Evolutionary conservation across 2,329 filamentous ascomycete genomes (phyloP).

Genomic region (Pseudocercospora cruenta): DNA sequence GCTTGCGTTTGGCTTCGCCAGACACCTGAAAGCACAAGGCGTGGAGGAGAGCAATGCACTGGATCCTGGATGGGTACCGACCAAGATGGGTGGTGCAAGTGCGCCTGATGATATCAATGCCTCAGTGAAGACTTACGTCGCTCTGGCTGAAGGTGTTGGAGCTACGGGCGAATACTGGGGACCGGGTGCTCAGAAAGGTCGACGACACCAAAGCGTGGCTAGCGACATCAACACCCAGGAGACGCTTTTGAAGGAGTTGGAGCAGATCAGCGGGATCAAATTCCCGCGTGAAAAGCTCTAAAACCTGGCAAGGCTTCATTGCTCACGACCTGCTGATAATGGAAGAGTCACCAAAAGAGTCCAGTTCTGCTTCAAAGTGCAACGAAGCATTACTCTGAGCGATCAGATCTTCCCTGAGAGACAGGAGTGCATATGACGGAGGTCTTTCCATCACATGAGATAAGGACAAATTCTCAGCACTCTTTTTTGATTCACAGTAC

Average conservation of each 20-base stretch:
- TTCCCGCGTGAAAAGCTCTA: background rate
- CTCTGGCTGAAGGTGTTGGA: conserved; percentile 14
- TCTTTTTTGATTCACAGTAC: background rate
- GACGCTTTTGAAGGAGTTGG: conserved; percentile 12
- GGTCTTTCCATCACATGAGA: background rate
- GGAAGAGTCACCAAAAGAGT: background rate
- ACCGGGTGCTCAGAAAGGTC: conserved; percentile 10
- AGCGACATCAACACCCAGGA: conserved; percentile 9
- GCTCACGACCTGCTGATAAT: background rate
- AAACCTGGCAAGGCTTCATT: background rate
- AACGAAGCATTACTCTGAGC: background rate
- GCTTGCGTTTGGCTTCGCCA: conserved; percentile 13
- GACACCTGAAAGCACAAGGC: background rate
- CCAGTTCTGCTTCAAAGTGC: background rate
- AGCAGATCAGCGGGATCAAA: conserved; percentile 8
- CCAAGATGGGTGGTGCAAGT: conserved; percentile 14
- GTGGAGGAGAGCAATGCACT: conserved; percentile 16
- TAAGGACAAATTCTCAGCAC: background rate
- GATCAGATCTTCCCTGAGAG: background rate
- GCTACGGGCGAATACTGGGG: conserved; percentile 13
- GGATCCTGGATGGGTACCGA: conserved; percentile 19
- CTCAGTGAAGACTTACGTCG: conserved; percentile 16
- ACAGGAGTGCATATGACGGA: background rate
- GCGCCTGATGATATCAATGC: conserved; percentile 15
- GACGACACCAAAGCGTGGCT: conserved; percentile 4